Percentiles rank a stretch among this genome's conserved stretches.
phyloP scores from a whole-genome alignment of 2,329 filamentous ascomycete species.

The Pestalotiopsis sp. region DNA sequence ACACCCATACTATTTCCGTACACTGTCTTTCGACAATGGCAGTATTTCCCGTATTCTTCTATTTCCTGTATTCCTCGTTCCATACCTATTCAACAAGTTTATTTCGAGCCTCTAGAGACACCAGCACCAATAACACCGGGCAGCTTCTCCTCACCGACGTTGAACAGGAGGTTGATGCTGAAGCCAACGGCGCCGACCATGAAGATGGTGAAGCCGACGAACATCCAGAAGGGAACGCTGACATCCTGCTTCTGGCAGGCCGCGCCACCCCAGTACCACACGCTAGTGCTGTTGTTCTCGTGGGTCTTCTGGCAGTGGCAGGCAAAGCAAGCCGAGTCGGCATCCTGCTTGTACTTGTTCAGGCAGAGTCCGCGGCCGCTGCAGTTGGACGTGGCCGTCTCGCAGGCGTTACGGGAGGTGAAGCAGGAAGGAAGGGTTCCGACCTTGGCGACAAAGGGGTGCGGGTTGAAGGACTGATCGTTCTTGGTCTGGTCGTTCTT shows the following conservation, averaged over 20 bases:
- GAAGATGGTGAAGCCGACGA: constrained; percentile 73
- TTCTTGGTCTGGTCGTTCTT: constrained; percentile 21
- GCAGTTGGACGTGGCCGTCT: constrained; percentile 74
- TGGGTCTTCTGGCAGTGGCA: constrained; percentile 73
- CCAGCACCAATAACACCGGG: constrained; percentile 96
- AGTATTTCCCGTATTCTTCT: constrained; percentile 8
- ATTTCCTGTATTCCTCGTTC: background rate
- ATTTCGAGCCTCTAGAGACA: constrained; percentile 71
- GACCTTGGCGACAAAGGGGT: constrained; percentile 27
- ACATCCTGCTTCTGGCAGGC: constrained; percentile 92
- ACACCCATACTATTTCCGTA: constrained; percentile 3
- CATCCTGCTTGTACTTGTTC: constrained; percentile 56
- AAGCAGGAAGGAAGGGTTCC: constrained; percentile 73
- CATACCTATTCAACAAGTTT: constrained; percentile 20
- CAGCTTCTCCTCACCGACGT: constrained; percentile 82
- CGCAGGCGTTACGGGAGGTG: constrained; percentile 68
- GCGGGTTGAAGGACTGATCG: constrained; percentile 33
- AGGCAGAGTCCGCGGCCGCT: constrained; percentile 79
- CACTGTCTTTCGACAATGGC: background rate
- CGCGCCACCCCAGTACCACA: constrained; percentile 79
- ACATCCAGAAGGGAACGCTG: constrained; percentile 85
- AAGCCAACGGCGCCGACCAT: constrained; percentile 70
- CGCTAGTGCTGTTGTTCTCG: constrained; percentile 48
- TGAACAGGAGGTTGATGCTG: constrained; percentile 78
- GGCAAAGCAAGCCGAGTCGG: constrained; percentile 66